Evolutionary conservation across 768 basidiomycete species (phyloP), one percentile per base, ranked within the genome.

Genomic region (Suillus placidus): DNA sequence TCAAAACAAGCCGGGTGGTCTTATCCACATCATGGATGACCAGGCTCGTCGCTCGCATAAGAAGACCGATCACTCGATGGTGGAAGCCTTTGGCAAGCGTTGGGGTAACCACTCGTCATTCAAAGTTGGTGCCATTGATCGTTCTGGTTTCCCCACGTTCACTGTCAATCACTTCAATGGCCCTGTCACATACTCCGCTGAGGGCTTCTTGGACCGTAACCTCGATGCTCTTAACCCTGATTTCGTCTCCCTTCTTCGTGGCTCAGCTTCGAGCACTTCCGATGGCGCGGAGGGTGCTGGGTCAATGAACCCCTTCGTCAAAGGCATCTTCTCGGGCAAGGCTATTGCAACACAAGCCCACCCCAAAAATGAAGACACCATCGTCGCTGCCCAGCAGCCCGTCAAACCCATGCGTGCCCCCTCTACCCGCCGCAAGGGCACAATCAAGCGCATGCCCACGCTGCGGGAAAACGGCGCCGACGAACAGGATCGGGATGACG

Each of bases 21-120:
- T 99, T 38, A 88, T 98, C 62, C 94, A 97, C 72, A 98, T 99
- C 77, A 94, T 98, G 91, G 96, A 99, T 73, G 97, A 99, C 73
- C 95, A 97, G 77, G 92, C 95, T 1, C 85, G 91, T 14, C 84
- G 92, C 45, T 85, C 86, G 64, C 90, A 88, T 66, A 96, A 95
- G 80, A 95, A 96, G 86, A 96, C 90, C 3, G 94, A 97, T 71
- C 86, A 90, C 62, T 93, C 91, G 0, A 97, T 99, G 94, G 87
- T 96, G 10, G 95, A 97, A 71, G 94, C 96, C 0, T 94, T 98
- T 73, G 82, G 86, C 56, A 99, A 98, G 77, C 87, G 97, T 1
- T 98, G 95, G 94, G 93, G 89, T 7, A 97, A 94, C 70, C 96
- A 99, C 73, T 85, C 91, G 0, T 91, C 90, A 0, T 98, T 98